Evolutionary conservation across 768 basidiomycete species (phyloP).

Genomic region (Leccinum subgranulosum): DNA sequence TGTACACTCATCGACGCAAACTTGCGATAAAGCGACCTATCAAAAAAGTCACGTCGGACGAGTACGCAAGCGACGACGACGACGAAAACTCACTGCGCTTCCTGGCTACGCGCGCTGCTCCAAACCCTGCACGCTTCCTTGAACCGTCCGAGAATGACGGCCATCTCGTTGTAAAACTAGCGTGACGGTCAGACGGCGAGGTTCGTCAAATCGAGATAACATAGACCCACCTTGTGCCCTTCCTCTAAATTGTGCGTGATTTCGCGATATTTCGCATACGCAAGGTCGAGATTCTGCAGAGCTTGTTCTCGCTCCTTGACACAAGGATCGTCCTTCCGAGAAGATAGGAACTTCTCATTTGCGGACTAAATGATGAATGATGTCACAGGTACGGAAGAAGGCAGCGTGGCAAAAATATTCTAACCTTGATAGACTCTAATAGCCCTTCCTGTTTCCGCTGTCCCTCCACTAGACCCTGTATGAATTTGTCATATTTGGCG

Average conservation of each 20-base stretch:
- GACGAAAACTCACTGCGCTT: slow-evolving; percentile 58
- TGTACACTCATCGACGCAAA: slow-evolving; percentile 33
- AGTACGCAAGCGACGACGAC: not conserved
- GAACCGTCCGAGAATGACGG: slow-evolving; percentile 67
- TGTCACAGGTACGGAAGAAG: not conserved
- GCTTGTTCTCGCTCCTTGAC: slow-evolving; percentile 80
- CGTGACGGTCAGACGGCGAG: not conserved
- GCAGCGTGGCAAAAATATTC: slow-evolving; percentile 27
- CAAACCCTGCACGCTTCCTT: slow-evolving; percentile 74
- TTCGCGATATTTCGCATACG: slow-evolving; percentile 86
- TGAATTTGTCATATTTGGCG: slow-evolving; percentile 74
- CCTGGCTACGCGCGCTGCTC: slow-evolving; percentile 67
- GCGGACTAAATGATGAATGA: slow-evolving; percentile 39
- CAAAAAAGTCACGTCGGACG: not conserved
- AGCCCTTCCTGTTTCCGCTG: slow-evolving; percentile 62
- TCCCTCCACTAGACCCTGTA: slow-evolving; percentile 53
- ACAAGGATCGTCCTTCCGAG: slow-evolving; percentile 71
- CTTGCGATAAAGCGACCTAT: slow-evolving; percentile 19
- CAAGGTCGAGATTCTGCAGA: slow-evolving; percentile 77
- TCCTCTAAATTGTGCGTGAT: slow-evolving; percentile 83
- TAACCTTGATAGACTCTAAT: slow-evolving; percentile 62
- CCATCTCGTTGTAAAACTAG: slow-evolving; percentile 90
- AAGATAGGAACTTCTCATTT: slow-evolving; percentile 74
- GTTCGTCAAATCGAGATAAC: not conserved
- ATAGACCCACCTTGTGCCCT: slow-evolving; percentile 64